Evolutionary conservation across 73 alveolate genomes (phyloP), one percentile per base, ranked within the genome.

Genomic region (Paramecium pentaurelia): DNA sequence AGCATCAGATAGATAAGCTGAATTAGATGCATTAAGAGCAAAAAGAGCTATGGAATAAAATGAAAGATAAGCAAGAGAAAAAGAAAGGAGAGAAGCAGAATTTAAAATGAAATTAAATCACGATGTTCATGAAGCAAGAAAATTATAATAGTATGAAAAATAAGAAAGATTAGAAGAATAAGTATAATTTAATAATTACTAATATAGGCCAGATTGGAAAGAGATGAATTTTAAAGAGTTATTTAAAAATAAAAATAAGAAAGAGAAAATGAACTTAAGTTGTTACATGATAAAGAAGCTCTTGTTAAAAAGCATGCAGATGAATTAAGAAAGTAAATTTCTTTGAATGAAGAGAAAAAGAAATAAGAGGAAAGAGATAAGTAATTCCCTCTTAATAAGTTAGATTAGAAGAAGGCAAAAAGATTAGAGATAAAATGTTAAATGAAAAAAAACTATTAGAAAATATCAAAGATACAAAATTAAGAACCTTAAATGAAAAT

Each of bases 381-480:
- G 86, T 80, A 80, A 16, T n/a, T 8, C n/a, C 32, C n/a, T 25
- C 1, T 80, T 30, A 12, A 73, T 16, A 10, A 44, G 0, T 42
- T 89, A 89, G 94, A 89, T 77, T 96, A 22, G 99, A 97, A 93
- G 99, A 97, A 93, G 99, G 98, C 2, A 96, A 98, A 93, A 97
- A 96, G 88, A 95, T 97, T 28, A 97, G 98, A 91, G 95, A 95
- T 58, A 95, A 97, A 88, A 91, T 96, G 71, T 96, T 96, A 75
- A 95, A 96, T 64, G 98, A 98, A 91, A 93, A 93, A 91, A 92
- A 95, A 70, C 96, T 96, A 85, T 96, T 98, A 64, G 99, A 97
- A 92, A 97, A 88, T 80, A 97, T 97, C 60, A 96, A 96, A 89
- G 86, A 87, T 59, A 95, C 96, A 88, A 97, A 97, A 92, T 94